These are phyloP conservation scores for Beverwykella pulmonaria DNA, from an alignment of 495 filamentous ascomycete genomes.

Conservation along the genomic window DNA sequence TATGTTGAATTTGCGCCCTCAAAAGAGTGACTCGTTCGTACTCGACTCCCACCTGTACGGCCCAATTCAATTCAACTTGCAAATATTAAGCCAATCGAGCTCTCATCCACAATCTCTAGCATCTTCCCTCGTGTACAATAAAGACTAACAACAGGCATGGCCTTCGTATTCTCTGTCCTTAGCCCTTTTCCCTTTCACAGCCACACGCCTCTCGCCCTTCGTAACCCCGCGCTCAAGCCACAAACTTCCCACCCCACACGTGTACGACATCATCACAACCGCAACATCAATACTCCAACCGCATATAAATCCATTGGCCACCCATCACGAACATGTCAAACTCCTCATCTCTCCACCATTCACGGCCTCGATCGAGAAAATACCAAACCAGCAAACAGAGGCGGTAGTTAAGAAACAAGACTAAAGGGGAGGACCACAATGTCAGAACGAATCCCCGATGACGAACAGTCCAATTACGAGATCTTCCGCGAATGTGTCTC, in stretches of 20 bases:
- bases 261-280: not conserved
- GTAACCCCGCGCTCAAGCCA: not conserved
- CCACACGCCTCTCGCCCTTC: not conserved
- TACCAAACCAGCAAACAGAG: not conserved
- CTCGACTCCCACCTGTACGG: not conserved
- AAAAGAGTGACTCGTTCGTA: not conserved
- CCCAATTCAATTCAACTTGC: not conserved
- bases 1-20: not conserved
- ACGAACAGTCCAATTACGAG: slow-evolving; percentile 61
- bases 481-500: slow-evolving; percentile 71
- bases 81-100: not conserved
- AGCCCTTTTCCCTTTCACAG: not conserved
- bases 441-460: slow-evolving; percentile 35
- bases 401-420: not conserved
- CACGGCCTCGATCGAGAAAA: not conserved
- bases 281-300: not conserved
- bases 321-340: not conserved
- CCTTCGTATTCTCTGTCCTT: not conserved
- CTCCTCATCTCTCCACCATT: not conserved
- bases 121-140: no score
- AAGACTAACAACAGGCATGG: no score
- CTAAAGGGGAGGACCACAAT: not conserved
- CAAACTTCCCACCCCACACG: not conserved
- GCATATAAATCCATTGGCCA: not conserved
- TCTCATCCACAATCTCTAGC: not conserved